Evolutionary conservation across 164 flowering plant genomes (phyloP).

Genomic region (Macadamia integrifolia): DNA sequence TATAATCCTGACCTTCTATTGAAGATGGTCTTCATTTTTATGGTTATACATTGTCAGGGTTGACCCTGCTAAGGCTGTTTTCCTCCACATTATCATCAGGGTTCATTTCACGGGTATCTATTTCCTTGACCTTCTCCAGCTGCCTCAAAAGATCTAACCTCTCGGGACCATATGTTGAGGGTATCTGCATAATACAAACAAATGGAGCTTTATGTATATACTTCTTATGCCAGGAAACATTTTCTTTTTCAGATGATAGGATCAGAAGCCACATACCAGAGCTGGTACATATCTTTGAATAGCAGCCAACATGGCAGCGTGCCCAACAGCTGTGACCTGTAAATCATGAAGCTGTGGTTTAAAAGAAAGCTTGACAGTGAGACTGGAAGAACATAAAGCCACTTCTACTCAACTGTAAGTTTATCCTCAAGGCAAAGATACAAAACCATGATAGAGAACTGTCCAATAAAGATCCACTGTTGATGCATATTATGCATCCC

Average conservation of each 20-base stretch:
- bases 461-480: too few species aligned
- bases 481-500: too few species aligned
- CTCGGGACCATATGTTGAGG: slow-evolving; percentile 83
- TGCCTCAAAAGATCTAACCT: slow-evolving; percentile 90
- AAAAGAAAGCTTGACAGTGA: not conserved
- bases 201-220: not conserved
- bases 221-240: slow-evolving; percentile 2
- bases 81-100: slow-evolving; percentile 41
- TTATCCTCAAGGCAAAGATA: too few species aligned
- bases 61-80: slow-evolving; percentile 16
- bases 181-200: slow-evolving; percentile 47
- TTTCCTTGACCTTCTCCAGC: slow-evolving; percentile 85
- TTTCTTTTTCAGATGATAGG: not conserved
- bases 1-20: not conserved
- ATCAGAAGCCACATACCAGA: slow-evolving; percentile 39
- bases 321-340: slow-evolving; percentile 98
- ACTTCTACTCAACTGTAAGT: too few species aligned
- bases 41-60: slow-evolving; percentile 16
- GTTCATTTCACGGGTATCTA: slow-evolving; percentile 49
- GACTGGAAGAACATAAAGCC: not conserved
- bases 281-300: slow-evolving; percentile 82
- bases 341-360: slow-evolving; percentile 4
- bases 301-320: slow-evolving; percentile 95
- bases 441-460: too few species aligned
- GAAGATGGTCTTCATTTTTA: not conserved